Percentiles rank a stretch among this genome's conserved stretches.
Evolutionary conservation across 176 grass and related monocot genomes (phyloP).

Genomic region (Lolium rigidum): DNA sequence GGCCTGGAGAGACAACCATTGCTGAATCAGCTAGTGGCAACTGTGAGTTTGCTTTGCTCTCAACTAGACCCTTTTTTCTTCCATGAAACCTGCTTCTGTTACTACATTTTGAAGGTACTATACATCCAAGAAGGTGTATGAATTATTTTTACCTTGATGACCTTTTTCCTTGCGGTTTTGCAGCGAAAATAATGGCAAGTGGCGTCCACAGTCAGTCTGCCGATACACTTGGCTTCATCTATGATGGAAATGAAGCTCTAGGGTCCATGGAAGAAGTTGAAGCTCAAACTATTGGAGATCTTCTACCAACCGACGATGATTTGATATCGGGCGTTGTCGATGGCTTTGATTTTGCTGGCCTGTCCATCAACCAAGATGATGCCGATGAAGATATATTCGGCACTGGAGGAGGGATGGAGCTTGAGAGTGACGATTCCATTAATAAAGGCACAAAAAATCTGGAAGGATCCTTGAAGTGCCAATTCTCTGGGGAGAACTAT

Average conservation of each 20-base stretch:
- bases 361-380: constrained; percentile 56
- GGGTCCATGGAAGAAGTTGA: constrained; percentile 74
- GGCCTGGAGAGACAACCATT: constrained; percentile 38
- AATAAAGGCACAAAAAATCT: constrained; percentile 33
- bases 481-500: constrained; percentile 49
- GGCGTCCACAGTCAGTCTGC: constrained; percentile 45
- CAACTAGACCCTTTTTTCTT: neutral
- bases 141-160: neutral
- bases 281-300: constrained; percentile 85
- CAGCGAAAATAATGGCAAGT: constrained; percentile 53
- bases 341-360: constrained; percentile 54
- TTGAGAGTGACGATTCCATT: constrained; percentile 61
- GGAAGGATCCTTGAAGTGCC: constrained; percentile 43
- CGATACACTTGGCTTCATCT: constrained; percentile 45
- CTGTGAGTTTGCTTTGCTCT: constrained; percentile 49
- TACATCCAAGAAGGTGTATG: too few species aligned
- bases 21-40: constrained; percentile 40
- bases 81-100: neutral
- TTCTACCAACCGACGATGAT: constrained; percentile 79
- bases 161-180: constrained; percentile 26
- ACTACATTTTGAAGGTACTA: neutral
- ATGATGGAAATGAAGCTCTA: constrained; percentile 59
- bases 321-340: constrained; percentile 62
- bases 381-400: constrained; percentile 82
- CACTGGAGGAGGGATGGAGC: constrained; percentile 75